Base-by-base conservation (phyloP, 148 eudicot genomes). In the Silene conica region DNA sequence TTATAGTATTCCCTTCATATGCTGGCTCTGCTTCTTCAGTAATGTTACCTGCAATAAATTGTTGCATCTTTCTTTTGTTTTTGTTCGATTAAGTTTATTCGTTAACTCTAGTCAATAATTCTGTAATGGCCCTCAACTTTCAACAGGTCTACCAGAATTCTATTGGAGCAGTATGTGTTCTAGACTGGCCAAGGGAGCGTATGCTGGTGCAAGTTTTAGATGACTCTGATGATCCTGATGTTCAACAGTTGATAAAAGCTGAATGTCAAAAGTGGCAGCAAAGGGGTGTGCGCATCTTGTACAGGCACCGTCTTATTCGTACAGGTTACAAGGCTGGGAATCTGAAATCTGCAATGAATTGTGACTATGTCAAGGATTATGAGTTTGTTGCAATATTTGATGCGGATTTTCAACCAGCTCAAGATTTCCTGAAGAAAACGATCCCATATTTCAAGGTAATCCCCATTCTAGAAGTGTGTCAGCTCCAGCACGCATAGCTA, bases 251-350 rank as follows among this genome's bases (percentile, higher is more conserved):
- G 26, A 89, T 94, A 74, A 86, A 88, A 79, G 85, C 92, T 71
- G 98, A 94, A 86, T 95, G 89, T 60, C 86, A 83, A 52, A 91
- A 88, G 77, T 94, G 98, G 98, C 91, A 90, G 70, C 97, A 87
- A 48, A 88, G 86, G 80, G 98, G 98, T 70, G 88, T 89, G 46
- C 85, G 41, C 67, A 91, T 94, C 73, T 48, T 94, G 34, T 94
- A 94, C 63, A 91, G 97, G 77, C 98, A 94, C 64, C 95, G 98
- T 57, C 91, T 91, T 72, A 79, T 89, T 67, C 90, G 98, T 55
- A 91, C 98, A 11, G 98, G 98, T 67, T 94, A 94, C 73, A 94
- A 94, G 79, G 97, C 98, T 25, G 98, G 98, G 71, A 94, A 94
- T 84, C 90, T 94, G 20, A 91, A 84, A 74, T 94, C 98, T 23